phyloP scores from a whole-genome alignment of 257 asterid genomes.

The Penstemon barbatus region DNA sequence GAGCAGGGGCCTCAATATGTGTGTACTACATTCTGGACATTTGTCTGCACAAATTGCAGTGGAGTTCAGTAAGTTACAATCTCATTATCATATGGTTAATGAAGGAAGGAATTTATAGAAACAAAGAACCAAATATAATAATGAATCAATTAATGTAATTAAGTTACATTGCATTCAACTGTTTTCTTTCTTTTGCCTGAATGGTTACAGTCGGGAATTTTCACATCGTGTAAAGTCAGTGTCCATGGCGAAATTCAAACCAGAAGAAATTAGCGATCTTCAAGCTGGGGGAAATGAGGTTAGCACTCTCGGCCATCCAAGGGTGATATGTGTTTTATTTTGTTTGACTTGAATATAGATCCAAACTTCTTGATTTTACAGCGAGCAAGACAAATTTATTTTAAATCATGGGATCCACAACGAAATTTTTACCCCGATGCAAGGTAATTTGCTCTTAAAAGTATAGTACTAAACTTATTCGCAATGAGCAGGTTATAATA shows the following conservation, averaged over 20 bases:
- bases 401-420: constrained; percentile 74
- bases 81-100: not conserved
- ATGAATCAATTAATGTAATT: not conserved
- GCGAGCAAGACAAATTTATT: constrained; percentile 75
- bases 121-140: not conserved
- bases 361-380: constrained; percentile 28
- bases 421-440: constrained; percentile 60
- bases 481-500: constrained; percentile 17
- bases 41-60: constrained; percentile 87
- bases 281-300: constrained; percentile 96
- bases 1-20: constrained; percentile 93
- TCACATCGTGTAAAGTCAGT: constrained; percentile 91
- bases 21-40: constrained; percentile 91
- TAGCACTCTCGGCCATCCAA: constrained; percentile 14
- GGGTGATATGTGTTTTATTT: not conserved
- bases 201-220: constrained; percentile 70
- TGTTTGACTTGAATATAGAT: not conserved
- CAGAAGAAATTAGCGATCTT: constrained; percentile 69
- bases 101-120: not conserved
- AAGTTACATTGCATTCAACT: not conserved
- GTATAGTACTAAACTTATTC: constrained; percentile 5
- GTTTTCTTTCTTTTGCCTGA: constrained; percentile 11
- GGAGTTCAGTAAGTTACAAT: constrained; percentile 86
- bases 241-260: constrained; percentile 80
- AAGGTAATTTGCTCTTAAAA: constrained; percentile 41